Base-by-base conservation (phyloP, 768 basidiomycete species). In the Amylocystis lapponica region DNA sequence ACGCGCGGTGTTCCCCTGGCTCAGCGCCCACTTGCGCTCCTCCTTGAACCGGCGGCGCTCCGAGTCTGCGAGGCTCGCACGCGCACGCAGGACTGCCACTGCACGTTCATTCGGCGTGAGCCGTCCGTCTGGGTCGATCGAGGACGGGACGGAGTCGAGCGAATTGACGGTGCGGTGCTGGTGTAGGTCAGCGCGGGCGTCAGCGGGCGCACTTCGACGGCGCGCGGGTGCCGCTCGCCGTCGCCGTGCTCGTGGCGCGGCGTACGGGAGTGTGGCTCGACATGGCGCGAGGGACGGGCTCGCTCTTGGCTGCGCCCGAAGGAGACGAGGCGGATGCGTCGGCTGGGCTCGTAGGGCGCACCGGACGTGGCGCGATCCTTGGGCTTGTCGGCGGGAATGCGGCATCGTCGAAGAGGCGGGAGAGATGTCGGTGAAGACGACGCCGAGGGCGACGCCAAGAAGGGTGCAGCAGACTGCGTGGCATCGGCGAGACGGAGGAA, bases 1-100 rank as follows among this genome's bases (percentile, higher is more conserved):
- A 35, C 86, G 76, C 8, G 85, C 79, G 33, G 67, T 47, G 57
- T 92, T 88, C 0, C 86, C 86, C 58, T 84, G 80, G 16, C 84
- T 83, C 29, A 82, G 58, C 1, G 89, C 89, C 89, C 89, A 92
- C 59, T 89, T 87, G 51, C 79, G 74, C 63, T 92, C 89, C 63
- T 92, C 89, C 67, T 81, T 86, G 66, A 80, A 86, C 42, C 86
- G 73, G 30, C 89, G 74, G 16, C 85, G 76, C 63, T 92, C 87
- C 47, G 80, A 87, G 52, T 89, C 89, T 20, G 89, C 88, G 45
- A 88, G 63, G 16, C 85, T 81, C 7, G 88, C 88, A 21, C 85
- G 76, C 36, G 86, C 79, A 36, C 86, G 75, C 17, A 92, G 71
- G 12, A 76, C 69, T 25, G 82, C 81, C n/a, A 89, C 74, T 54